Evolutionary conservation across 2,329 filamentous ascomycete genomes (phyloP), one percentile per base, ranked within the genome.

Genomic region (Uncinocarpus reesii): DNA sequence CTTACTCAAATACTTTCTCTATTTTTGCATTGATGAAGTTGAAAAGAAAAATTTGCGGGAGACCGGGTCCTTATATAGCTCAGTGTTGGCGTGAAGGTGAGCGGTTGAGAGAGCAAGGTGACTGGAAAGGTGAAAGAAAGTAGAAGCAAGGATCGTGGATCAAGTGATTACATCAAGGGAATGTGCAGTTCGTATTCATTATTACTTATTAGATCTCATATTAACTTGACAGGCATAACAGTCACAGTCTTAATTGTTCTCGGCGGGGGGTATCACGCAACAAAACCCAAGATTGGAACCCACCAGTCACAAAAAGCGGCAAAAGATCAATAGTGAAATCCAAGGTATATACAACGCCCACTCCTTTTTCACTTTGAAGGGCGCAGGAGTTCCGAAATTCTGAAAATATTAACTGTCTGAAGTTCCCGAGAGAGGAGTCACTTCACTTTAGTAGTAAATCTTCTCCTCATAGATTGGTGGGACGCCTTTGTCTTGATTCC

Each of bases 381-480:
- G 2, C 11, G 15, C 7, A 15, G 28, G 7, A 13, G 18, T 20
- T 28, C 24, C 23, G 3, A 18, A 32, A 42, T 35, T 29, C 24
- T 10, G 20, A 31, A 31, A 28, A 37, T n/a, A 37, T 23, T 38
- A 24, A 24, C 35, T 20, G 32, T 7, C 24, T n/a, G 38, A 10
- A 46, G n/a, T 26, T 15, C 31, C 29, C 29, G 15, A 15, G n/a
- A 29, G 37, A 28, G 31, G 28, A 3, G 42, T 40, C 23, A 4
- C 5, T 20, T 23, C 4, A 26, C 11, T 29, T 41, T 66, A 77
- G 57, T 75, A 77, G 58, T 71, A 68, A 46, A 75, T 57, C 66
- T 76, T 77, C 60, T 77, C 73, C 57, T 75, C 58, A 60, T 75
- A 81, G 55, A 81, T 75, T 3, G 79, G 79, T 40, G 79, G 77